Evolutionary conservation across 2,329 filamentous ascomycete genomes (phyloP), one percentile per base, ranked within the genome.

Genomic region (Claviceps citrina): DNA sequence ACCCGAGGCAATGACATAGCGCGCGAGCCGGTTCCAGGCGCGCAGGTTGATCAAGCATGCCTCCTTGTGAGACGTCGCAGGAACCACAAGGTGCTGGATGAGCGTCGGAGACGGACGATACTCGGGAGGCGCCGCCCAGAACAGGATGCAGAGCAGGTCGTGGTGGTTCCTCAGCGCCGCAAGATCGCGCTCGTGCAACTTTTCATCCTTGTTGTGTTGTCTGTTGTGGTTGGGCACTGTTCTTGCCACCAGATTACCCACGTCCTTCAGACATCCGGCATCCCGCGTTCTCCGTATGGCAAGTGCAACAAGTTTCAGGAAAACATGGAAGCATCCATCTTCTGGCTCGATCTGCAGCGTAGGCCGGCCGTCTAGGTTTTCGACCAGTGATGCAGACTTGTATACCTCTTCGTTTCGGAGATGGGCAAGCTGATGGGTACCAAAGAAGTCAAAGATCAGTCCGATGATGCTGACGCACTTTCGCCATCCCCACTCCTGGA

Each of bases 151-250:
- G 3, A 82, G 62, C 31, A 82, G 66, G 52, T 82, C 77, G 43
- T 81, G 77, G 44, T 82, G 78, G 44, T 82, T 82, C 42, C 76
- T 64, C 32, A 82, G 58, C 5, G 76, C 74, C 4, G 74, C 73
- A 34, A 81, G 61, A 36, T 82, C 76, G 28, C 68, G 67, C 47
- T 76, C 64, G 42, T 70, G 66, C 9, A 80, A 66, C 5, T 61
- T 64, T 43, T 76, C 67, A 50, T 81, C 76, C 48, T 77, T 80
- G 27, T 71, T 66, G 42, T 76, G 73, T 43, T 78, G 71, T 8
- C 78, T 66, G 46, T 75, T 68, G 47, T 81, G 77, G 45, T 81
- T 81, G 3, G 78, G 78, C 41, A 78, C 64, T 1, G 75, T 69
- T 22, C 78, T 68, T 12, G 73, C 63, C 7, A 80, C 63, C 15